Base-by-base conservation (phyloP, 2,329 filamentous ascomycete species). In the Hysterium pulicare region DNA sequence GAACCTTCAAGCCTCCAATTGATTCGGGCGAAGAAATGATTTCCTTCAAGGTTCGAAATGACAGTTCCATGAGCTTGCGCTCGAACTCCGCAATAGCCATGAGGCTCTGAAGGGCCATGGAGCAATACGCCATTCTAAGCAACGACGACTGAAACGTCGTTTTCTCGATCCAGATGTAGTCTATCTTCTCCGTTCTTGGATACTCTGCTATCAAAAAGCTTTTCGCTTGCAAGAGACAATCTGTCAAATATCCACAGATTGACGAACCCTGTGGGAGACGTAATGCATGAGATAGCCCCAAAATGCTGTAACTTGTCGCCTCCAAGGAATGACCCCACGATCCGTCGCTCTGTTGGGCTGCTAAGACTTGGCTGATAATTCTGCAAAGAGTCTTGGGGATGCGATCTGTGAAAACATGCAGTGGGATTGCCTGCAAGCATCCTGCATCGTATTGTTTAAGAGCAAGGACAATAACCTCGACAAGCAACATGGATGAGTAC, bases 91-190 rank as follows among this genome's bases (percentile, higher is more conserved):
- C n/a, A n/a, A n/a, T n/a, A n/a, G n/a, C n/a, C n/a, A n/a, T n/a
- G n/a, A n/a, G n/a, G n/a, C n/a, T n/a, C n/a, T 51, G 43, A 6
- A 62, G 24, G 5, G 61, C 62, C 31, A 57, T 53, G 11, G 60
- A 42, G 22, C 51, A 46, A 42, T 64, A 64, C 6, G 49, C 48
- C 24, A 54, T 42, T 9, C 49, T 49, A 16, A 51, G 47, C 7
- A 46, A 24, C 6, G 21, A 11, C 10, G 44, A 47, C 15, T 24
- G n/a, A 28, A 49, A 51, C 11, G 50, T 42, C 11, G 48, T 42
- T 39, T 62, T 68, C 31, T 51, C 45, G 35, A 64, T 59, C 52
- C 59, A 64, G 3, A 48, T 30, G 10, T 40, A 35, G 13, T 47
- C 33, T 15, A 17, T 38, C 6, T 39, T 24, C 5, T 28, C 21